A percentile compares a stretch with the other conserved stretches of the same genome.
phyloP scores from a whole-genome alignment of 805 yeast species.

The Wickerhamiella qilinensis region DNA sequence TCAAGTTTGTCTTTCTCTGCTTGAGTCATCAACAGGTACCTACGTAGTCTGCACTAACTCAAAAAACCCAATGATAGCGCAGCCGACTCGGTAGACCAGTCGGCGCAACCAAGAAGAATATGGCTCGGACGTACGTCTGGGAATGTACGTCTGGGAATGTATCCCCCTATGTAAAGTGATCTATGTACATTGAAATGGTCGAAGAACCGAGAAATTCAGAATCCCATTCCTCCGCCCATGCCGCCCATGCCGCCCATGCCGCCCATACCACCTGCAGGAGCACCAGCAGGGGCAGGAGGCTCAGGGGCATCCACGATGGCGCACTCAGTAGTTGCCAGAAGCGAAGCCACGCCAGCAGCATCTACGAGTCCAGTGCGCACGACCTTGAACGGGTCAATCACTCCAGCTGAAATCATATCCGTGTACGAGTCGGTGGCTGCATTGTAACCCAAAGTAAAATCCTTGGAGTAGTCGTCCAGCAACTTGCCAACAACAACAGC shows the following conservation, averaged over 20 bases:
- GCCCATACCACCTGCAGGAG: conserved; percentile 40
- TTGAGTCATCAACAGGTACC: no score
- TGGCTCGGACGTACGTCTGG: no score
- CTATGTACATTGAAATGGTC: no score
- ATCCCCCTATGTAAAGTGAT: no score
- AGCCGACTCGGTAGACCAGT: no score
- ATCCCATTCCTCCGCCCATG: no score
- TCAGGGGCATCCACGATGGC: conserved; percentile 90
- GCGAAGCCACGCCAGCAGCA: conserved; percentile 94
- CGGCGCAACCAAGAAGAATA: no score
- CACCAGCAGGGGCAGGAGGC: conserved; percentile 46
- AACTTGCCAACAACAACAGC: conserved; percentile 91
- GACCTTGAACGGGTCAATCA: conserved; percentile 96
- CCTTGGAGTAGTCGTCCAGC: conserved; percentile 35
- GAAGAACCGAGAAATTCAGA: no score
- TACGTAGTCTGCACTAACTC: no score
- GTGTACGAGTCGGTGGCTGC: conserved; percentile 84
- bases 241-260: conserved; percentile 47
- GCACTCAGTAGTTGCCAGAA: conserved; percentile 95
- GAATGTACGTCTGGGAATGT: no score
- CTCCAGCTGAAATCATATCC: conserved; percentile 93
- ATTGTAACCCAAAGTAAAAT: conserved; percentile 84
- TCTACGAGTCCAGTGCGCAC: conserved; percentile 91
- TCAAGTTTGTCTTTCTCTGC: no score
- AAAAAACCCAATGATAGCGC: no score